Evolutionary conservation across 352 stramenopile species (phyloP).

Genomic region (Globisporangium spinosum): DNA sequence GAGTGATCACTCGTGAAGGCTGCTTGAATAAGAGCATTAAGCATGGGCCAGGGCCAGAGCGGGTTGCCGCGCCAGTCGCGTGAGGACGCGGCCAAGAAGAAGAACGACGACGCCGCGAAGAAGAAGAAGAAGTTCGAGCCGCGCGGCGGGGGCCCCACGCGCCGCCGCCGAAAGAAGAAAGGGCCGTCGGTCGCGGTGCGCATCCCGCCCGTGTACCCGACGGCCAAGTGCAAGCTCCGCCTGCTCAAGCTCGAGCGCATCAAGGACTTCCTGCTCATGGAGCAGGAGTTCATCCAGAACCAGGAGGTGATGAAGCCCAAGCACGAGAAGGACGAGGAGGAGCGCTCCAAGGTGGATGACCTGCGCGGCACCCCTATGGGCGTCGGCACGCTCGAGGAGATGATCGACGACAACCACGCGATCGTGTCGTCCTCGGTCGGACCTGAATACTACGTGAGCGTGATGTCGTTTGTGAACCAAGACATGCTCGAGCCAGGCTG

Average conservation of each 20-base stretch:
- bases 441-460: constrained; percentile 99
- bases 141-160: constrained; percentile 78
- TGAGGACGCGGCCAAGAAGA: constrained; percentile 86
- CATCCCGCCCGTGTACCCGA: constrained; percentile 93
- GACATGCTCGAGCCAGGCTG: constrained; percentile 98
- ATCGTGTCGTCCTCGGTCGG: constrained; percentile 98
- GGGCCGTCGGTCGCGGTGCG: constrained; percentile 83
- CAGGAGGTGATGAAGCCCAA: constrained; percentile 99
- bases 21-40: constrained; percentile 7
- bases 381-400: constrained; percentile 99
- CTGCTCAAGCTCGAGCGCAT: constrained; percentile 99
- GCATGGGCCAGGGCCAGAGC: constrained; percentile 86
- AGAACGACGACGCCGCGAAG: constrained; percentile 88
- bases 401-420: constrained; percentile 99
- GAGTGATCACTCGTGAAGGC: constrained; percentile 1
- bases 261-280: constrained; percentile 99
- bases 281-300: constrained; percentile 99
- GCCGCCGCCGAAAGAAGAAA: constrained; percentile 92
- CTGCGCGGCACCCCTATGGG: constrained; percentile 97
- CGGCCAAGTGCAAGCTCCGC: constrained; percentile 98
- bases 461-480: constrained; percentile 99
- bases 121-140: constrained; percentile 95
- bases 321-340: constrained; percentile 98
- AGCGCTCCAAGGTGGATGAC: constrained; percentile 98
- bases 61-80: constrained; percentile 74